These are phyloP conservation scores for Apiospora arundinis DNA, from an alignment of 2,329 filamentous ascomycete species.

Conservation along the genomic window DNA sequence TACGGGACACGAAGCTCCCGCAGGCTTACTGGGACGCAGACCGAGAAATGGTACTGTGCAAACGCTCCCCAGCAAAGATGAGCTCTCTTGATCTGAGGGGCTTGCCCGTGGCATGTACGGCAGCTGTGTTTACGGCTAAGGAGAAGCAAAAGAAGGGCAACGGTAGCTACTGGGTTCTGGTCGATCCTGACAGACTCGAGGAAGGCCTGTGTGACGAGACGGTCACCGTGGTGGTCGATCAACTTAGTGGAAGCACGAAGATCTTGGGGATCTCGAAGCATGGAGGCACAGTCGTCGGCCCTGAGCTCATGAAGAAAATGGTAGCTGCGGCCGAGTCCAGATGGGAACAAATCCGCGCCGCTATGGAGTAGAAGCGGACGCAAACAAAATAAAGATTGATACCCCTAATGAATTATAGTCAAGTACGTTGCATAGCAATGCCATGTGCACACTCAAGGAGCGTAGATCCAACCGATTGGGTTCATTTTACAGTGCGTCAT, in stretches of 20 bases:
- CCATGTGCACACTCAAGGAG: neutral
- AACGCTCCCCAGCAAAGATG: constrained; percentile 55
- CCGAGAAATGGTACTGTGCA: constrained; percentile 79
- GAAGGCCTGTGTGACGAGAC: constrained; percentile 83
- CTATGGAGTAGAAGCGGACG: constrained; percentile 41
- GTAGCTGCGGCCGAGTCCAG: constrained; percentile 65
- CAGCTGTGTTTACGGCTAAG: constrained; percentile 76
- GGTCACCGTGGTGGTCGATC: constrained; percentile 84
- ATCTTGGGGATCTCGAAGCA: constrained; percentile 81
- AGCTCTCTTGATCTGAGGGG: constrained; percentile 65
- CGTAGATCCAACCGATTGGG: neutral
- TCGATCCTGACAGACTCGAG: constrained; percentile 90
- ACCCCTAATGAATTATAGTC: neutral
- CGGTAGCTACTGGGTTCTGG: constrained; percentile 74
- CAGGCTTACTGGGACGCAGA: constrained; percentile 84
- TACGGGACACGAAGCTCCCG: constrained; percentile 79
- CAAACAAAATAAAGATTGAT: constrained; percentile 15
- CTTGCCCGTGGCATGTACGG: constrained; percentile 78
- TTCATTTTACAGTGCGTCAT: neutral
- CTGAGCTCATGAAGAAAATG: constrained; percentile 65
- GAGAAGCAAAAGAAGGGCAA: constrained; percentile 53
- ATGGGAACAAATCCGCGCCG: constrained; percentile 65
- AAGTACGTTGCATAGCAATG: constrained; percentile 2
- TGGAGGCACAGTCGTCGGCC: constrained; percentile 76
- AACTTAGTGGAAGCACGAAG: constrained; percentile 55